Percentiles rank a stretch among this genome's conserved stretches.
Conservation (phyloP, 1,284 basidiomycete genomes). For the Neolentinus lepideus region DNA sequence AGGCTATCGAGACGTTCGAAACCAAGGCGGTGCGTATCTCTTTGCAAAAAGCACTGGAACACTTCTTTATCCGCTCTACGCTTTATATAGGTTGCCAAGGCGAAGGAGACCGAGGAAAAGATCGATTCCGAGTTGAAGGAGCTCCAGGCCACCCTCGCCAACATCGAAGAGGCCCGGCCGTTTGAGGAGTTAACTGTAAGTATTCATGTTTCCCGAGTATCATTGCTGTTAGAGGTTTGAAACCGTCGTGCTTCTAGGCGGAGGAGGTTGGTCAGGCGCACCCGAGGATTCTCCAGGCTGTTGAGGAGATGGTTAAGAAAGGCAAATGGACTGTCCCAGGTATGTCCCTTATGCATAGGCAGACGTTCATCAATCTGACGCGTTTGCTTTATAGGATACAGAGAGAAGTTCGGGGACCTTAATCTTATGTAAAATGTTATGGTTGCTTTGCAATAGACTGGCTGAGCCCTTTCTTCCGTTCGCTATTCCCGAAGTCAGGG, state of each 20-base stretch:
- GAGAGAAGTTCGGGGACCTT: constrained; percentile 92
- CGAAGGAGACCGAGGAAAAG: constrained; percentile 87
- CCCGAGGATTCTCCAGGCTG: constrained; percentile 87
- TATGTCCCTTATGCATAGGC: constrained; percentile 25
- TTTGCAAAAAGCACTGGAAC: not conserved
- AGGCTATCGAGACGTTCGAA: constrained; percentile 97
- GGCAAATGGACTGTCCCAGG: constrained; percentile 98
- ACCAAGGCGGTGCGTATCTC: constrained; percentile 79
- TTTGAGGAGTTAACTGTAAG: constrained; percentile 94
- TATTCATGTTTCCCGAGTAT: too few relatives aligned
- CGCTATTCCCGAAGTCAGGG: not conserved
- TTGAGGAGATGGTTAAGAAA: constrained; percentile 97
- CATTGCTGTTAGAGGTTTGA: not conserved
- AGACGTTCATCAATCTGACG: not conserved
- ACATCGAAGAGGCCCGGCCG: constrained; percentile 96
- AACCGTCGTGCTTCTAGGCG: constrained; percentile 36
- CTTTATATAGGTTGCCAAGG: constrained; percentile 70
- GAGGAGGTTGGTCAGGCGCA: constrained; percentile 91
- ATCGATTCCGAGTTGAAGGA: constrained; percentile 91
- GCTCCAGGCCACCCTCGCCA: constrained; percentile 90
- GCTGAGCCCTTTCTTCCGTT: not conserved
- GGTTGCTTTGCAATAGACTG: not conserved
- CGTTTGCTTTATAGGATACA: constrained; percentile 51
- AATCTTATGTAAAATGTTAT: constrained; percentile 65
- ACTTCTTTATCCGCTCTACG: constrained; percentile 4